phyloP scores from a whole-genome alignment of 1,284 basidiomycete genomes.

The Phellopilus nigrolimitatus region DNA sequence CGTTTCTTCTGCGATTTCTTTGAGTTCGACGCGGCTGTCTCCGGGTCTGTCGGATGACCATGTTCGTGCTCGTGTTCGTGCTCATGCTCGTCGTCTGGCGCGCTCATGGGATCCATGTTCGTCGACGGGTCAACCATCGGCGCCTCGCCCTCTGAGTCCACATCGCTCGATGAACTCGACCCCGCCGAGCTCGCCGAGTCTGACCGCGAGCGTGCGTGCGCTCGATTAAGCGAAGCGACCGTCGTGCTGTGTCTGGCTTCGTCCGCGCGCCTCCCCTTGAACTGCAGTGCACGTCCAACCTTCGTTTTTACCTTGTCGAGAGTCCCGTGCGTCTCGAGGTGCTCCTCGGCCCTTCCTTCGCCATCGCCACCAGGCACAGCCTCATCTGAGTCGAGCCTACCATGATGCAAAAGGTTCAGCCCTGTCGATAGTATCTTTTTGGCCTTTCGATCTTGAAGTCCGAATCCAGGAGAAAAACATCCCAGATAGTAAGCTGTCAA shows the following conservation, averaged over 20 bases:
- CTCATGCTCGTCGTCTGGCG: constrained; percentile 26
- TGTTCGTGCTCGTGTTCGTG: not conserved
- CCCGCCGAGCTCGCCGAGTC: constrained; percentile 33
- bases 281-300: constrained; percentile 16
- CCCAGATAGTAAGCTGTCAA: constrained; percentile 73
- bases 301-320: constrained; percentile 23
- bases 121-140: constrained; percentile 73
- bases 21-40: constrained; percentile 22
- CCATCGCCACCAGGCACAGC: constrained; percentile 10
- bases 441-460: constrained; percentile 87
- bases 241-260: constrained; percentile 8
- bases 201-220: constrained; percentile 8
- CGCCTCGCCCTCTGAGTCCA: constrained; percentile 27
- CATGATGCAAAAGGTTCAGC: constrained; percentile 56
- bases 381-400: constrained; percentile 29
- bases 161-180: constrained; percentile 20
- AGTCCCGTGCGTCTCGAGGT: constrained; percentile 19
- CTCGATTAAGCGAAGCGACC: constrained; percentile 7
- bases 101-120: constrained; percentile 52
- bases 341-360: constrained; percentile 23
- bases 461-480: constrained; percentile 90
- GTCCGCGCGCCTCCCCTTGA: not conserved
- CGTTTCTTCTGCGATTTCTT: constrained; percentile 39
- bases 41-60: constrained; percentile 11
- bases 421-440: constrained; percentile 72